Percentiles rank a stretch among this genome's conserved stretches.
phyloP scores from a whole-genome alignment of 1,139 yeast genomes.

The Hyphopichia burtonii region DNA sequence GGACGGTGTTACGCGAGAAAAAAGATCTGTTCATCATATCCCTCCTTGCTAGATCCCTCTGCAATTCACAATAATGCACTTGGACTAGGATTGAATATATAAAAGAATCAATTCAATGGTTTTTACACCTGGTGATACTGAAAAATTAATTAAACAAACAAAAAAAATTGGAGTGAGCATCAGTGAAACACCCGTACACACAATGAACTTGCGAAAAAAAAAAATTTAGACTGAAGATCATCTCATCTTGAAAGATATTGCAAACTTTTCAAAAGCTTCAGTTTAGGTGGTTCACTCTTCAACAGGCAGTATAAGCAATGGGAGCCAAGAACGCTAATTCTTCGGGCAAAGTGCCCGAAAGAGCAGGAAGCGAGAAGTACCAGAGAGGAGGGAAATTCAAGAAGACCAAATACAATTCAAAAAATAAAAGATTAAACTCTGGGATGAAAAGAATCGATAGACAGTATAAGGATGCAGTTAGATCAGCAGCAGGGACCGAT shows the following conservation, averaged over 20 bases:
- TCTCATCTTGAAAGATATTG: background rate
- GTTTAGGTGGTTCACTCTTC: no score
- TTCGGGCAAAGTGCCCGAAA: background rate
- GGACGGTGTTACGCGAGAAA: background rate
- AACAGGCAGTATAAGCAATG: background rate
- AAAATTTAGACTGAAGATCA: background rate
- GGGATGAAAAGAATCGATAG: conserved; percentile 66
- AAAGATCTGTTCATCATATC: background rate
- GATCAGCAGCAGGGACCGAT: conserved; percentile 84
- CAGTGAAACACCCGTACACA: background rate
- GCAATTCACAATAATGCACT: no score
- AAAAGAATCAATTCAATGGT: no score
- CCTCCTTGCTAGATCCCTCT: no score
- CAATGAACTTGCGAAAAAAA: no score
- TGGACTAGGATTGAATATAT: no score
- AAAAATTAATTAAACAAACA: no score
- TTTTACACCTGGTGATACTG: background rate
- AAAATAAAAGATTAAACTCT: conserved; percentile 63
- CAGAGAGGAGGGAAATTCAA: conserved; percentile 18
- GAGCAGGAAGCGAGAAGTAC: conserved; percentile 14
- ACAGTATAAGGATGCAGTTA: conserved; percentile 74
- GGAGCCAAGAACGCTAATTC: background rate
- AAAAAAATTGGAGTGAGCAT: background rate
- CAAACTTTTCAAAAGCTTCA: background rate
- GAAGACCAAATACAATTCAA: conserved; percentile 24